Conservation (phyloP, 2,329 filamentous ascomycete genomes). For the Beauveria bassiana region DNA sequence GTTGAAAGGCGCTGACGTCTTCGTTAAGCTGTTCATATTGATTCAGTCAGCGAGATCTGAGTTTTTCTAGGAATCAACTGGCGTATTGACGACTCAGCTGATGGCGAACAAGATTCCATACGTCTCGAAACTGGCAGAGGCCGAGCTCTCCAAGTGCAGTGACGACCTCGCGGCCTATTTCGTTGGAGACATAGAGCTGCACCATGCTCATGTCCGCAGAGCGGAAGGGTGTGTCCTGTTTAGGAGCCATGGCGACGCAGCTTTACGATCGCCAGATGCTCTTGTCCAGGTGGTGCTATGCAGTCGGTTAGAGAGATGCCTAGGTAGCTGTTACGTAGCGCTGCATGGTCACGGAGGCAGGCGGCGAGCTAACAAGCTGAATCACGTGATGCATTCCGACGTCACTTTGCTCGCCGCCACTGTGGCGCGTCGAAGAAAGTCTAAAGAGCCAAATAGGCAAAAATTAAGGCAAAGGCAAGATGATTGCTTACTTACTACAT, state of each 20-base stretch:
- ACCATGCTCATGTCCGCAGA: conserved; percentile 99
- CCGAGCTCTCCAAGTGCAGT: conserved; percentile 94
- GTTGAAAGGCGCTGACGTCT: conserved; percentile 87
- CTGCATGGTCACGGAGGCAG: background rate
- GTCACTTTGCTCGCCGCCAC: background rate
- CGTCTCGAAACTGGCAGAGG: conserved; percentile 94
- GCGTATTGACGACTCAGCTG: background rate
- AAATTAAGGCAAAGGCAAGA: too few species aligned
- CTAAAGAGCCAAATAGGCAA: background rate
- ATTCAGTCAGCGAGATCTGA: conserved; percentile 12
- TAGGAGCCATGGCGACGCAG: conserved; percentile 48
- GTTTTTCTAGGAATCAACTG: background rate
- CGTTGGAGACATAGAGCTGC: conserved; percentile 98
- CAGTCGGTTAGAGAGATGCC: conserved; percentile 3
- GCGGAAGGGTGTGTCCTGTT: conserved; percentile 93
- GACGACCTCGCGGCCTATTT: conserved; percentile 96
- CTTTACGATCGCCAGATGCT: conserved; percentile 21
- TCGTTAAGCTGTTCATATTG: conserved; percentile 65
- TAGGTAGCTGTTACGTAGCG: conserved; percentile 11
- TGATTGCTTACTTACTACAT: too few species aligned
- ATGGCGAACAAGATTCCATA: conserved; percentile 39
- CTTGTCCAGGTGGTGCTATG: conserved; percentile 20
- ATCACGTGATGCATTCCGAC: conserved; percentile 7
- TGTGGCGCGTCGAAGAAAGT: background rate
- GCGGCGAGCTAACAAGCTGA: background rate